Conservation (phyloP, 192 early-diverging fungal species). For the Globomyces pollinis-pini region DNA sequence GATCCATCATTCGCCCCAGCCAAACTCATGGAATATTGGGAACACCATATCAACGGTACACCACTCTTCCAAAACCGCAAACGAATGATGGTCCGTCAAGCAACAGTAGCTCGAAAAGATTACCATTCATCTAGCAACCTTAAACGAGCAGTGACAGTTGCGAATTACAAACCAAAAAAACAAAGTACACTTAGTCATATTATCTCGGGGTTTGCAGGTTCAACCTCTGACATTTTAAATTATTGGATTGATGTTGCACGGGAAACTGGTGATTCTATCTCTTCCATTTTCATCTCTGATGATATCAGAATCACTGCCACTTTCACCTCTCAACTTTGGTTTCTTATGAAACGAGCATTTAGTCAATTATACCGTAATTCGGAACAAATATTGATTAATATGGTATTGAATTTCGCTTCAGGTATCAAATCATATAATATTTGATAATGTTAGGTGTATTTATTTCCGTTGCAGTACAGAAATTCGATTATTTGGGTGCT, state of each 20-base stretch:
- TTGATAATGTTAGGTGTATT: too few species aligned
- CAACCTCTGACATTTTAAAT: neutral
- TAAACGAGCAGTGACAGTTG: neutral
- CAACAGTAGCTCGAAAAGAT: neutral
- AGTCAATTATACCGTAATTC: constrained; percentile 44
- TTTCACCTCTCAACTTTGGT: constrained; percentile 9
- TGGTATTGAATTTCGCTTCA: constrained; percentile 44
- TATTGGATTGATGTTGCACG: constrained; percentile 9
- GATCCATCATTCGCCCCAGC: constrained; percentile 31
- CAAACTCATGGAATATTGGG: constrained; percentile 42
- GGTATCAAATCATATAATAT: too few species aligned
- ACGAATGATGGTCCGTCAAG: neutral
- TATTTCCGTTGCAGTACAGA: constrained; percentile 26
- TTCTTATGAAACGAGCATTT: constrained; percentile 4
- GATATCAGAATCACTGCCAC: constrained; percentile 8
- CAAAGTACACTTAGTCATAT: neutral
- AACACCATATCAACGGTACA: neutral
- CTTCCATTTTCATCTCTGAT: constrained; percentile 6
- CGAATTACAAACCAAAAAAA: neutral
- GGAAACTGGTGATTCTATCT: constrained; percentile 2
- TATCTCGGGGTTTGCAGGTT: neutral
- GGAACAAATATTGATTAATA: constrained; percentile 40
- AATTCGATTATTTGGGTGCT: constrained; percentile 43
- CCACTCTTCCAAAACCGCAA: neutral
- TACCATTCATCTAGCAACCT: too few species aligned